Evolutionary conservation across 306 rosid genomes (phyloP), one percentile per base, ranked within the genome.

Genomic region (Dicorynia guianensis): DNA sequence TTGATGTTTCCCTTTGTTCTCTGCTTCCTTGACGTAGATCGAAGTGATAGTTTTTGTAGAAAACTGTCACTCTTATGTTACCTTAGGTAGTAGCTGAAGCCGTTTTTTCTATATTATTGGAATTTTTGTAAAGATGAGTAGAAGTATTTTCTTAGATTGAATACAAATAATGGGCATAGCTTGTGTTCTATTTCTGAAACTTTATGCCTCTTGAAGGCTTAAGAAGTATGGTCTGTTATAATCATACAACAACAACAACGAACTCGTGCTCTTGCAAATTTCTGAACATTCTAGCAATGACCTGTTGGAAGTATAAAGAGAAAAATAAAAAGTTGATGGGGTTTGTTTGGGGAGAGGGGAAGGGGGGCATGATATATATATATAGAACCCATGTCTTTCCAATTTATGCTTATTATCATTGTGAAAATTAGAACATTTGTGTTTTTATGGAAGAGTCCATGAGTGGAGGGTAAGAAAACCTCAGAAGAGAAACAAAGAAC

Each of bases 51-150:
- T 67, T 39, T n/a, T 39, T 33, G 42, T 60, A 5, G 34, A 35
- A 62, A 54, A 34, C 47, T 9, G 34, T 15, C 55, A 56, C 17
- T 57, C 44, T 69, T 69, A 11, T 47, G 49, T 54, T 69, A 34
- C 35, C 47, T 48, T 67, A 17, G 50, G 17, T 35, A 46, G 66
- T 44, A 76, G 18, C 61, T 76, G 53, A 46, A 56, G 65, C 65
- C 53, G 59, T 19, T 49, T 47, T 14, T 17, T 46, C 2, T 9
- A 2, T 49, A 43, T 38, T 12, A 39, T 39, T 49, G 50, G 40
- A 63, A n/a, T n/a, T n/a, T n/a, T n/a, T n/a, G n/a, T n/a, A 4
- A 40, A 5, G 13, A 11, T 12, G 7, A 11, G 4, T 54, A 54
- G 36, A 55, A 11, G 49, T 11, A 64, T 34, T 52, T 42, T 25